Base-by-base conservation (phyloP, 148 eudicot species). In the Rhododendron kiyosumense region DNA sequence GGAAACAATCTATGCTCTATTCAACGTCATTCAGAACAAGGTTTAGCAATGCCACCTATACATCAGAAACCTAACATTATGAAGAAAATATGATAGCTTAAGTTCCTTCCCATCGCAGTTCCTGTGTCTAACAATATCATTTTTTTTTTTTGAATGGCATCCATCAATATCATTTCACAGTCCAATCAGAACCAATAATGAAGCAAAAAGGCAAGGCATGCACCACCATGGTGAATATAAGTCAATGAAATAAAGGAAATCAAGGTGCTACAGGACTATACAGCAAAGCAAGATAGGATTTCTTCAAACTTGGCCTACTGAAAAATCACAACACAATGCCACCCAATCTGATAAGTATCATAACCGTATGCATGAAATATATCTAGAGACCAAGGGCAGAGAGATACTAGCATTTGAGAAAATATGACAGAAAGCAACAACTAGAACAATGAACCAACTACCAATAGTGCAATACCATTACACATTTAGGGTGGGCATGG, bases 271-370 rank as follows among this genome's bases (percentile, higher is more conserved):
- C 0, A 2, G 32, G 17, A 20, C 71, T 28, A 34, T 36, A 81
- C 11, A 57, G 54, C 17, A 51, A 46, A 51, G 54, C 71, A 81
- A 20, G 18, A 22, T 52, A 1, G 46, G 15, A 74, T 34, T 54
- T 34, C 13, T 20, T n/a, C 81, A 18, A 76, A 46, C 94, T 85
- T 93, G 95, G 22, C 95, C 95, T 90, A 93, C 20, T 4, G 5
- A 32, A 34, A 2, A 36, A 74, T 74, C 90, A 51, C 92, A 91
- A 51, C 91, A 91, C 91, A 93, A 93, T 91, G 93, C 85, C 57
- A 93, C 95, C 93, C 96, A 93, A 84, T 17, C 32, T 8, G 41
- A 11, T 2, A 11, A 59, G n/a, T 24, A 79, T 10, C 38, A 41
- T 38, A 34, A 20, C 17, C 43, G 57, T 20, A 43, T 14, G 43